Base-by-base conservation (phyloP, 108 stramenopile genomes). In the Cyclotella baltica region DNA sequence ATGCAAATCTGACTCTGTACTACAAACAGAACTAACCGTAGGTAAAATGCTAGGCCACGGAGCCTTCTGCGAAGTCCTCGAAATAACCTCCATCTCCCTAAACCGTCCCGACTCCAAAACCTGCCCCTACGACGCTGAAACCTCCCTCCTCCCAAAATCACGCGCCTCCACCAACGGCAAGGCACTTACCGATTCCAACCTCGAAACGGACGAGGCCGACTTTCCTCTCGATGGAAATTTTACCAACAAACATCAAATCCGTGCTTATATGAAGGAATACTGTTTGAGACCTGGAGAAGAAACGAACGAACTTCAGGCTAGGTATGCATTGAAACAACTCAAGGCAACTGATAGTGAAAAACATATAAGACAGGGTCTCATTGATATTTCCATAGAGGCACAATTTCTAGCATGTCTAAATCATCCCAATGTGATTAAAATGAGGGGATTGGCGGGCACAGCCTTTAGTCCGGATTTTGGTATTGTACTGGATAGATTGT, bases 11-110 rank as follows among this genome's bases (percentile, higher is more conserved):
- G 34, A 5, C 52, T 29, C 0, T 47, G 20, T 3, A 10, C 19
- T 37, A 6, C 37, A 27, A n/a, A n/a, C 66, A 74, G 93, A 94
- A 56, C 74, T 94, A 4, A 80, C 84, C n/a, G 48, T 92, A 11
- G 93, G 90, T 19, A 88, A 88, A 15, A 77, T 89, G 22, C 75
- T 94, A 9, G 93, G 93, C 0, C 47, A 64, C 3, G 93, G 93
- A 28, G 89, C 90, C 4, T 94, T 92, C 73, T 90, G 90, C 56
- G 83, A 90, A 36, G 93, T 94, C 23, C 90, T 72, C 22, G 93
- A 94, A 85, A 77, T 94, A 56, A 33, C 25, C 22, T 43, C 64
- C 33, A 83, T 94, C 13, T 73, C 66, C 10, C 63, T 94, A 77
- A 79, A 87, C n/a, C 80, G 87, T 20, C 48, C 77, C 20, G 29